phyloP scores from a whole-genome alignment of 2,329 filamentous ascomycete genomes.

The Diaporthe helianthi region DNA sequence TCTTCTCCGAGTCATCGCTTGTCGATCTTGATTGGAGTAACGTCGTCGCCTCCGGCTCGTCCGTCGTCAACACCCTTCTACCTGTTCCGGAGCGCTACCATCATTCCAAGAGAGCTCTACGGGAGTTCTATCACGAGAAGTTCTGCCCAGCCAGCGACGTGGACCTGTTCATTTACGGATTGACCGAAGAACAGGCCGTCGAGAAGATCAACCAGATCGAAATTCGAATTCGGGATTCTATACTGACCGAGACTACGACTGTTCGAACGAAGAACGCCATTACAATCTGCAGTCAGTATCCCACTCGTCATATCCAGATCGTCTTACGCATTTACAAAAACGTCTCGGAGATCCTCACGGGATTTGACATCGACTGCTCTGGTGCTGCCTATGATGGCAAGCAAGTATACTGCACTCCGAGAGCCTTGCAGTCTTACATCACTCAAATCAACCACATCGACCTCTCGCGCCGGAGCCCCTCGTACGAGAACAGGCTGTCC shows the following conservation, averaged over 20 bases:
- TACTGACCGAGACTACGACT: constrained; percentile 83
- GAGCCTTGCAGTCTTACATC: constrained; percentile 79
- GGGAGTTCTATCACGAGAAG: constrained; percentile 82
- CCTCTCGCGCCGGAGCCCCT: constrained; percentile 79
- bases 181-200: constrained; percentile 77
- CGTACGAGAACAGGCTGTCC: constrained; percentile 85
- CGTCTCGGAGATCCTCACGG: constrained; percentile 82
- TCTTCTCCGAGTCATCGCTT: constrained; percentile 83
- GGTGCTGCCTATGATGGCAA: constrained; percentile 81
- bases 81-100: constrained; percentile 70
- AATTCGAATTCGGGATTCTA: constrained; percentile 73
- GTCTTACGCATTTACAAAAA: constrained; percentile 87
- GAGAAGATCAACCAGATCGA: constrained; percentile 89
- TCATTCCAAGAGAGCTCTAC: constrained; percentile 66
- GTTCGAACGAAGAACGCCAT: constrained; percentile 87
- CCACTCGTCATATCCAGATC: constrained; percentile 81
- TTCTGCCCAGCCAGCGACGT: constrained; percentile 86
- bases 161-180: constrained; percentile 83
- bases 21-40: constrained; percentile 82
- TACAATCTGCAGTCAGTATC: constrained; percentile 82
- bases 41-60: constrained; percentile 80
- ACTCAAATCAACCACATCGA: constrained; percentile 85
- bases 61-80: constrained; percentile 79
- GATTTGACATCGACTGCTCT: constrained; percentile 87
- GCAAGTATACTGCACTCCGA: constrained; percentile 80